Evolutionary conservation across 2,329 filamentous ascomycete species (phyloP).

Genomic region (Hypoxylon sp.): DNA sequence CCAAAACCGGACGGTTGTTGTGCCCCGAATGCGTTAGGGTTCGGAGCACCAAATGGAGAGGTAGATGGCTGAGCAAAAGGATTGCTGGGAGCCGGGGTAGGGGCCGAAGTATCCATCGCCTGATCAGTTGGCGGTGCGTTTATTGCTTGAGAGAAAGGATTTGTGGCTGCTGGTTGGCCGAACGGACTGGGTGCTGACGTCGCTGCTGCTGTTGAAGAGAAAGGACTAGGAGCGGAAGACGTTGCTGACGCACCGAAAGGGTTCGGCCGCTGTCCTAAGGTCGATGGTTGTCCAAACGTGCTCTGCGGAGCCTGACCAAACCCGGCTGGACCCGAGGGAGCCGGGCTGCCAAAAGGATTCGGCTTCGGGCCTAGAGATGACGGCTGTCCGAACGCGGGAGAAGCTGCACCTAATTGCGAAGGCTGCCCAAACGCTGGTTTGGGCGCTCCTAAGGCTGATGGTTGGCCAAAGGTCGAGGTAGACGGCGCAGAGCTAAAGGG

Average conservation of each 20-base stretch:
- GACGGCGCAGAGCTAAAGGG: constrained; percentile 43
- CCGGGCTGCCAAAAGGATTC: constrained; percentile 51
- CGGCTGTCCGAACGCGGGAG: constrained; percentile 58
- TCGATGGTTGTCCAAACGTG: constrained; percentile 58
- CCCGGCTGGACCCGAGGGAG: constrained; percentile 44
- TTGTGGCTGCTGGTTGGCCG: constrained; percentile 50
- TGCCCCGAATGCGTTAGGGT: constrained; percentile 54
- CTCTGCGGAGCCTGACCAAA: constrained; percentile 54
- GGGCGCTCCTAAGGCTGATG: constrained; percentile 53
- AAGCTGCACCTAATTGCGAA: constrained; percentile 50
- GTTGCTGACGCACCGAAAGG: constrained; percentile 46
- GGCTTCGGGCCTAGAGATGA: constrained; percentile 52
- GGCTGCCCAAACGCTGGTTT: constrained; percentile 54
- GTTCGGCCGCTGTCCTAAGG: constrained; percentile 53
- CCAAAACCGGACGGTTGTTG: constrained; percentile 43
- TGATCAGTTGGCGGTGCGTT: constrained; percentile 35
- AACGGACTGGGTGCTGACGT: constrained; percentile 51
- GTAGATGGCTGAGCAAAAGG: constrained; percentile 49
- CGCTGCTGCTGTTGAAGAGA: constrained; percentile 49
- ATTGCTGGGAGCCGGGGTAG: constrained; percentile 45
- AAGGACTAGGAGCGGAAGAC: constrained; percentile 48
- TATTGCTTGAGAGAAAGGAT: constrained; percentile 53
- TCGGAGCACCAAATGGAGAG: constrained; percentile 37
- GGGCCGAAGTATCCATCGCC: constrained; percentile 51
- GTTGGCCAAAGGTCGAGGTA: constrained; percentile 60